A percentile compares a stretch with the other conserved stretches of the same genome.
These are phyloP conservation scores for Fraxinus quadrangulata DNA, from an alignment of 257 asterid genomes.

Conservation along the genomic window DNA sequence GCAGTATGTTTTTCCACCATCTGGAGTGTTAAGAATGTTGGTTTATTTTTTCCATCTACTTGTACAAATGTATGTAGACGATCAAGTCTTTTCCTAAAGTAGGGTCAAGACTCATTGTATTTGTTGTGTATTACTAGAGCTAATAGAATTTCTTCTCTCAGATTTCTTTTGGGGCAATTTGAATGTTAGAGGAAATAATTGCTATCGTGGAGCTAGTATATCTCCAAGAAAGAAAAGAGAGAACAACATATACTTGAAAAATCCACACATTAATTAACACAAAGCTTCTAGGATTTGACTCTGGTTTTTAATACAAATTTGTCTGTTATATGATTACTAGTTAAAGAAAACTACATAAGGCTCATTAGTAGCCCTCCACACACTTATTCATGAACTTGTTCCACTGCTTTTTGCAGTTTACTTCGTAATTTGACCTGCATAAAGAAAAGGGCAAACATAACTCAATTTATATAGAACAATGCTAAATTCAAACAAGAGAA, in stretches of 20 bases:
- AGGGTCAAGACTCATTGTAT: no score
- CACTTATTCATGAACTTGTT: constrained; percentile 13
- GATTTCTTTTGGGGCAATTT: background rate
- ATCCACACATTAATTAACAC: background rate
- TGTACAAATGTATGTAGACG: no score
- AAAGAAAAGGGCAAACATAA: background rate
- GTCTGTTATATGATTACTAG: background rate
- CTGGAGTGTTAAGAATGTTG: no score
- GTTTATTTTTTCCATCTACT: no score
- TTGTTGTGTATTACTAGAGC: no score
- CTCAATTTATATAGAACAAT: background rate
- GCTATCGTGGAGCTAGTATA: background rate
- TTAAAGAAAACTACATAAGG: background rate
- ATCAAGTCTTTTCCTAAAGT: no score
- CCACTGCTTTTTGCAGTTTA: background rate
- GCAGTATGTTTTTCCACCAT: no score
- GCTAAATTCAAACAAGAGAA: background rate
- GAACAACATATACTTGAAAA: background rate
- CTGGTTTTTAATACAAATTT: background rate
- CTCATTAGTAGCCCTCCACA: constrained; percentile 4
- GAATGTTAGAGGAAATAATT: background rate
- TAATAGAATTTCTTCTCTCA: background rate
- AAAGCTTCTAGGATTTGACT: background rate
- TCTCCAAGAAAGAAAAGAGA: background rate
- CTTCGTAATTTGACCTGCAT: constrained; percentile 35